These are phyloP conservation scores for Didymosphaeria variabile DNA, from an alignment of 2,329 filamentous ascomycete species.

Conservation along the genomic window DNA sequence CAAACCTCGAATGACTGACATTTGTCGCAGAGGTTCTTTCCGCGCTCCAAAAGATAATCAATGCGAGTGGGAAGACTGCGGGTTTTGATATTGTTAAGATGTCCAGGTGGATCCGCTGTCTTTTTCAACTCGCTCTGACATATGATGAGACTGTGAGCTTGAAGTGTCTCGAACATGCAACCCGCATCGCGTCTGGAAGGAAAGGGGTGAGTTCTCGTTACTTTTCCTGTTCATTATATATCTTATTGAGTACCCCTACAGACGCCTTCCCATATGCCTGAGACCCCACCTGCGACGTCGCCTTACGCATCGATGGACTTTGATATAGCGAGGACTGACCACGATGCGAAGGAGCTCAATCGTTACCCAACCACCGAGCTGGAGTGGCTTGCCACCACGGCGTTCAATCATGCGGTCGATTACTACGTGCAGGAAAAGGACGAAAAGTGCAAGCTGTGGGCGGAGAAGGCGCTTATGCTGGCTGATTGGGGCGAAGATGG, in stretches of 20 bases:
- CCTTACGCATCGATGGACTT: constrained; percentile 16
- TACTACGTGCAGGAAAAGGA: constrained; percentile 61
- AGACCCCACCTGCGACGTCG: constrained; percentile 27
- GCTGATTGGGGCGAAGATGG: constrained; percentile 67
- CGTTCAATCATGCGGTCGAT: constrained; percentile 72
- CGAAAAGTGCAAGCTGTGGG: constrained; percentile 67
- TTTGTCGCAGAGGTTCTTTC: constrained; percentile 33
- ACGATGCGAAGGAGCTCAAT: constrained; percentile 46
- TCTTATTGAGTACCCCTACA: constrained; percentile 8
- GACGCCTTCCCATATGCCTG: constrained; percentile 18
- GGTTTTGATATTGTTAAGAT: constrained; percentile 67
- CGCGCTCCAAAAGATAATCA: constrained; percentile 72
- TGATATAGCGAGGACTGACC: constrained; percentile 31
- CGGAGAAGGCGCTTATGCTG: constrained; percentile 68
- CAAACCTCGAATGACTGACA: constrained; percentile 18
- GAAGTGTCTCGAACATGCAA: constrained; percentile 71
- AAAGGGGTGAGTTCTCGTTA: constrained; percentile 35
- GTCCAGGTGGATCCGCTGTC: constrained; percentile 79
- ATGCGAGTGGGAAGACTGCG: constrained; percentile 69
- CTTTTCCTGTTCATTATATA: background rate
- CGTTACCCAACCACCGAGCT: constrained; percentile 73
- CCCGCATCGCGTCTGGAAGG: constrained; percentile 42
- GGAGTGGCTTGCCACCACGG: constrained; percentile 75
- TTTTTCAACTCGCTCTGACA: constrained; percentile 73
- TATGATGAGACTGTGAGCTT: constrained; percentile 65